Percentiles rank a stretch among this genome's conserved stretches.
Conservation (phyloP, 257 asterid species). For the Rauvolfia tetraphylla region DNA sequence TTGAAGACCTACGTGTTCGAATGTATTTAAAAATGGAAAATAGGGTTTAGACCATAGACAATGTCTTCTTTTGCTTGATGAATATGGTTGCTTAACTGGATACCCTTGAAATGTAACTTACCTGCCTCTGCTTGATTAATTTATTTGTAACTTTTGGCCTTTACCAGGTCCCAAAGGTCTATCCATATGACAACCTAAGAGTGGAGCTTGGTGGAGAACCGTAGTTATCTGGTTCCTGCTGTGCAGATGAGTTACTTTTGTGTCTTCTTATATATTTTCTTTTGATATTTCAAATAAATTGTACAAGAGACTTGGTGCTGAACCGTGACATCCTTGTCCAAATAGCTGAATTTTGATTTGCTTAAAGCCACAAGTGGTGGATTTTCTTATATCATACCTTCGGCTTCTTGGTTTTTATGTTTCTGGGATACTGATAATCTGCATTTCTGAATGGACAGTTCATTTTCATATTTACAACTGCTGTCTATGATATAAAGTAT, state of each 20-base stretch:
- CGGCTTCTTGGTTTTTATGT: background rate
- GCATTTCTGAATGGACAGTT: background rate
- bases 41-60: background rate
- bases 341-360: slow-evolving; percentile 9
- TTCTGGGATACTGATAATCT: background rate
- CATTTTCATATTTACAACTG: background rate
- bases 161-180: slow-evolving; percentile 61
- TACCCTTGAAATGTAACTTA: background rate
- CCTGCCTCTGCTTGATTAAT: background rate
- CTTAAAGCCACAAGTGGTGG: slow-evolving; percentile 2
- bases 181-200: slow-evolving; percentile 74
- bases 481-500: background rate
- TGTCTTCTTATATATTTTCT: background rate
- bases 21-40: background rate
- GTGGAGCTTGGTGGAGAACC: slow-evolving; percentile 92
- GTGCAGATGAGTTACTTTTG: background rate
- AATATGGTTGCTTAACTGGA: background rate
- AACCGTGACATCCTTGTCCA: slow-evolving; percentile 16
- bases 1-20: background rate
- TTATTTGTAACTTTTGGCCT: background rate
- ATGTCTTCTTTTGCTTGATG: no score
- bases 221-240: slow-evolving; percentile 18
- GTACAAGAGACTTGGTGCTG: slow-evolving; percentile 23
- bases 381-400: background rate
- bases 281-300: slow-evolving; percentile 7